These are phyloP conservation scores for Cornus kousa DNA, from an alignment of 148 eudicot species.

Conservation along the genomic window DNA sequence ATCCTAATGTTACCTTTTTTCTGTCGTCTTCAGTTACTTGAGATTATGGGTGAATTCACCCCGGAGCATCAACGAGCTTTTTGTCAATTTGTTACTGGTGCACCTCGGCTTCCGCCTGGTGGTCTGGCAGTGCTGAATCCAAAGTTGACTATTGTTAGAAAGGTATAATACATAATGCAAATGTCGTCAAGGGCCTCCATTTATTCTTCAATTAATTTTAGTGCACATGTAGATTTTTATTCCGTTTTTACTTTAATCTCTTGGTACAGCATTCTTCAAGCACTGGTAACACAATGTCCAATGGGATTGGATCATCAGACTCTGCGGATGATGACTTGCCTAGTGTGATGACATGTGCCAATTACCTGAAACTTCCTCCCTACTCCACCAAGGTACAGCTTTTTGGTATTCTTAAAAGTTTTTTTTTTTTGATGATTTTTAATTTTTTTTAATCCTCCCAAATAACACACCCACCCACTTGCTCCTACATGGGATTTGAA, in stretches of 20 bases:
- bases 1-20: background rate
- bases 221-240: background rate
- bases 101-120: slow-evolving; percentile 82
- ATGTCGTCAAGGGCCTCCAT: background rate
- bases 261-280: slow-evolving; percentile 64
- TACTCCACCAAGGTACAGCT: slow-evolving; percentile 64
- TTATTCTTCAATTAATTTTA: background rate
- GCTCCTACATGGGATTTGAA: too few relatives aligned
- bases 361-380: slow-evolving; percentile 84
- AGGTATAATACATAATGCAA: slow-evolving; percentile 33
- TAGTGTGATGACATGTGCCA: slow-evolving; percentile 90
- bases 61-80: slow-evolving; percentile 76
- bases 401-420: background rate
- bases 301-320: slow-evolving; percentile 56
- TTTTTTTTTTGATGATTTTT: too few relatives aligned
- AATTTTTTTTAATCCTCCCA: background rate
- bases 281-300: slow-evolving; percentile 37
- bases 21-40: slow-evolving; percentile 48
- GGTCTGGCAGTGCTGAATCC: slow-evolving; percentile 76
- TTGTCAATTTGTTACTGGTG: slow-evolving; percentile 86
- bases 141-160: slow-evolving; percentile 77
- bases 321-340: slow-evolving; percentile 77
- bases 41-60: slow-evolving; percentile 77
- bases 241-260: background rate
- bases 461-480: too few relatives aligned